Base-by-base conservation (phyloP, 169 alveolate species). In the Cryptosporidium tyzzeri region DNA sequence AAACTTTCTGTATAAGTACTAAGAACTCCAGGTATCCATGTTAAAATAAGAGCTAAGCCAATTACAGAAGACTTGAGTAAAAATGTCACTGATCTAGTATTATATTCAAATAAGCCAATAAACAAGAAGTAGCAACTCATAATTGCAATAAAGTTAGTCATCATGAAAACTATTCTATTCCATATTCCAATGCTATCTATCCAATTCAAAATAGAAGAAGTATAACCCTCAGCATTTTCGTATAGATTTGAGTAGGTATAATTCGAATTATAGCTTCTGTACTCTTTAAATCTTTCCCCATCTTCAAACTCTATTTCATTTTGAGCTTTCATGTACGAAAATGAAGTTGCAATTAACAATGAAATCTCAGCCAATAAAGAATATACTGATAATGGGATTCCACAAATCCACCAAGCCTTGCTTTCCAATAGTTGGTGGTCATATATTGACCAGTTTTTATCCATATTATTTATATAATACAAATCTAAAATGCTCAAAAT, bases 21-120 rank as follows among this genome's bases (percentile, higher is more conserved):
- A 7, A 80, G 16, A 7, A 80, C 73, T 29, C 89, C 89, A n/a
- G 89, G 89, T 12, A 62, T 6, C 89, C 89, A 80, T 44, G 73
- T 80, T 26, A 80, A 18, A 41, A 80, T 45, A 44, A 67, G 18
- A 7, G 68, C 75, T 21, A 59, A 21, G 0, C 51, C 41, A 21
- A 80, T 44, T 16, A 80, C 26, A 61, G 75, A 29, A 21, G 69
- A 44, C 39, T 80, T 80, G 45, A 59, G 45, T 29, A 80, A 31
- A 29, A 65, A 62, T 62, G 75, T 62, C 12, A 80, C 50, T 26
- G 89, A 80, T 26, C 41, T 37, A 18, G 89, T 80, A 10, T 62
- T 41, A 31, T 62, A 80, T 33, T 80, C 80, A 26, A 23, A 23
- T 12, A 62, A 44, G 1, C 73, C 75, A 26, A 80, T 23, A 80